Evolutionary conservation across 768 basidiomycete genomes (phyloP).

Genomic region (Kwoniella dejecticola): DNA sequence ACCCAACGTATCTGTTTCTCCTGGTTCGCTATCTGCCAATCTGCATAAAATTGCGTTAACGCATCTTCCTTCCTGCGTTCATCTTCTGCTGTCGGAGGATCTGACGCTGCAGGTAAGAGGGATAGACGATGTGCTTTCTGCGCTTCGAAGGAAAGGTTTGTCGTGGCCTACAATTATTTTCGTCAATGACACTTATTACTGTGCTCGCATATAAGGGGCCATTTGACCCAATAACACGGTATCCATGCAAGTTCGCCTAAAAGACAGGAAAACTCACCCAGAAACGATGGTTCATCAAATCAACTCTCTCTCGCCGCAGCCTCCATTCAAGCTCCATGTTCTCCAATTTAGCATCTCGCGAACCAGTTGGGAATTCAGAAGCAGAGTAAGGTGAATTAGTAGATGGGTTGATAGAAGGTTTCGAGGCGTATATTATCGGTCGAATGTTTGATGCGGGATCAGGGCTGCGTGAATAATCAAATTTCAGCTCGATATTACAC

Average conservation of each 20-base stretch:
- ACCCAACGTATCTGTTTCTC: slow-evolving; percentile 42
- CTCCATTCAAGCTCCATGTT: slow-evolving; percentile 49
- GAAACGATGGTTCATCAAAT: slow-evolving; percentile 49
- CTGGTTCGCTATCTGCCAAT: slow-evolving; percentile 48
- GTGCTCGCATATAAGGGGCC: no score
- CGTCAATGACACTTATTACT: no score
- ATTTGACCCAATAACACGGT: no score
- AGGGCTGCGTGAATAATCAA: slow-evolving; percentile 21
- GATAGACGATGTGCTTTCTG: slow-evolving; percentile 41
- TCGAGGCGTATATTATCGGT: slow-evolving; percentile 46
- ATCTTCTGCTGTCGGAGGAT: slow-evolving; percentile 40
- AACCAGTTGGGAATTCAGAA: slow-evolving; percentile 23
- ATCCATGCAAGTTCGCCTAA: background rate
- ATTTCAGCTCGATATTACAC: slow-evolving; percentile 4
- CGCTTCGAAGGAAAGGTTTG: slow-evolving; percentile 40
- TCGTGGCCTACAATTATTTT: slow-evolving; percentile 29
- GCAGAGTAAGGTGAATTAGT: slow-evolving; percentile 35
- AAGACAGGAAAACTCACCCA: slow-evolving; percentile 38
- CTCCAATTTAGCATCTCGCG: slow-evolving; percentile 16
- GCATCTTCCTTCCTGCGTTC: slow-evolving; percentile 30
- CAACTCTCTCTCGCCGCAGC: slow-evolving; percentile 42
- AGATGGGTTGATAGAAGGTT: slow-evolving; percentile 25
- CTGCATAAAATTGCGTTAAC: slow-evolving; percentile 45
- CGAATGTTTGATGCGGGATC: slow-evolving; percentile 51
- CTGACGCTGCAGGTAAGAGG: slow-evolving; percentile 25